Evolutionary conservation across 805 yeast species (phyloP), one percentile per base, ranked within the genome.

Genomic region (Metschnikowia cubensis): DNA sequence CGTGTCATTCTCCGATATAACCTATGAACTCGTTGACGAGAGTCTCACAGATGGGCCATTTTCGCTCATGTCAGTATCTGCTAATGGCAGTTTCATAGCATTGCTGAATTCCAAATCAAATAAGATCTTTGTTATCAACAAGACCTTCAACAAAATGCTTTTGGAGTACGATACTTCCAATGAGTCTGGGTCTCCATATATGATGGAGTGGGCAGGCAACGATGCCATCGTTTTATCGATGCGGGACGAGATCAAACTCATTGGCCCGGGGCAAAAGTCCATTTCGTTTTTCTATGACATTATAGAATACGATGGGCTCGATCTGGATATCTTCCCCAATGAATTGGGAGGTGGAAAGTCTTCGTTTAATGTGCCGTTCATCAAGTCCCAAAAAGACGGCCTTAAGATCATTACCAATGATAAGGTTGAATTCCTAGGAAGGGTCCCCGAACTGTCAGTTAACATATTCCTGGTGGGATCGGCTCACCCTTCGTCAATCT

Each of bases 391-490:
- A 50, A 48, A 68, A 1, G 96, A 90, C 65, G 96, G 97, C 0
- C 53, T 90, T 11, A 80, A 83, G 36, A 75, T 87, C 0, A 59
- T 90, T n/a, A 82, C 89, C 0, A 60, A 69, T 3, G 75, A 74
- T 7, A 75, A 77, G 39, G 70, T 87, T 14, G 85, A 84, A 53
- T 80, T 87, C 48, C 62, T 90, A 8, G 70, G 84, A 6, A 76
- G 84, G 53, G 96, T 94, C 0, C 74, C 81, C 0, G 69, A 70
- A 2, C 64, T 71, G 0, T 80, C 87, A 0, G 75, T 77, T 3
- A 82, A 83, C 35, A 76, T 88, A 6, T 89, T 89, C 65, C 81
- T 80, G 59, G 81, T 91, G 43, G 99, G 98, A 0, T 89, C 97
- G 0, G 78, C 88, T 0, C 78, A 87, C 33, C 87, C 97, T 1